A percentile compares a stretch with the other conserved stretches of the same genome.
These are phyloP conservation scores for Chondrus crispus DNA, from an alignment of 23 red algal species.

Conservation along the genomic window DNA sequence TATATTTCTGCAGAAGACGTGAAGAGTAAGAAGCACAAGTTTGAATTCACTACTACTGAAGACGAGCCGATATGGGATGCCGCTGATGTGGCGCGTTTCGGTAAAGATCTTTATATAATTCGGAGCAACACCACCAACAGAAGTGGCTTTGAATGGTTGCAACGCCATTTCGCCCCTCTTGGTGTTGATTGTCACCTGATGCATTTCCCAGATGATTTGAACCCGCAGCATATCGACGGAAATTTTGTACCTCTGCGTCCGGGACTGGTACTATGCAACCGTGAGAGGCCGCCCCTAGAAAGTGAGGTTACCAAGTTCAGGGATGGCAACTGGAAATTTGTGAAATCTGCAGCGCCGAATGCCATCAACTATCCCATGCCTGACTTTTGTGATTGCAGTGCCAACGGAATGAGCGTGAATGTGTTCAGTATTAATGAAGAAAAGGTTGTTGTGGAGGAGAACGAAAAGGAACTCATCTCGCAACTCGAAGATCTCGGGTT, in stretches of 20 bases:
- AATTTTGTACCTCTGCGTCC: conserved; percentile 27
- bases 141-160: conserved; percentile 25
- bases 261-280: conserved; percentile 20
- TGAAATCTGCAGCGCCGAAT: conserved; percentile 8
- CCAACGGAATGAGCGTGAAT: neutral
- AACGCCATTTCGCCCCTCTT: neutral
- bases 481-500: conserved; percentile 30
- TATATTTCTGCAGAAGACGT: neutral
- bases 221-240: conserved; percentile 33
- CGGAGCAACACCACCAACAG: conserved; percentile 33
- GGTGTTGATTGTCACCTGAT: conserved; percentile 11
- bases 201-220: conserved; percentile 31
- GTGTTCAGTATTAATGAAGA: conserved; percentile 5
- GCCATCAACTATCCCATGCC: conserved; percentile 6
- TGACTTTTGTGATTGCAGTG: conserved; percentile 35
- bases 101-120: conserved; percentile 19
- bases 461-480: conserved; percentile 6
- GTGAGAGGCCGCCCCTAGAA: conserved; percentile 16
- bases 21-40: neutral
- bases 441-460: conserved; percentile 33
- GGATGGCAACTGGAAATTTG: conserved; percentile 40
- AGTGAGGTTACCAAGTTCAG: conserved; percentile 14
- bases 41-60: conserved; percentile 15
- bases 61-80: conserved; percentile 36
- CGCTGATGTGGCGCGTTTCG: conserved; percentile 3